These are phyloP conservation scores for Globisporangium nodosum DNA, from an alignment of 352 stramenopile species.

Conservation along the genomic window DNA sequence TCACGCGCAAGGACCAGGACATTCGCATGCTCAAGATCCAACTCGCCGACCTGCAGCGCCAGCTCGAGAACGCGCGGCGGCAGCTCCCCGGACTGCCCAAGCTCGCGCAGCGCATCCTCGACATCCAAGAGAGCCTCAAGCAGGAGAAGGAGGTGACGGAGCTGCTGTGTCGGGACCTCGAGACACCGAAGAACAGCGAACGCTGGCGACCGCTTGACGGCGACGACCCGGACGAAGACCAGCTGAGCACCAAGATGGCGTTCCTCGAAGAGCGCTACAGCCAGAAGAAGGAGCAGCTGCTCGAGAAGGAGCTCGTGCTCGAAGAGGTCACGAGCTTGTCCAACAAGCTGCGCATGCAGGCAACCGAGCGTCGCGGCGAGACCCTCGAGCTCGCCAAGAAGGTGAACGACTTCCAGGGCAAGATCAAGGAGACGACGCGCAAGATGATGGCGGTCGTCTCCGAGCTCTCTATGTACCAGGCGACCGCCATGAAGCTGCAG, in stretches of 20 bases:
- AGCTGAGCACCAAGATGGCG: slow-evolving; percentile 79
- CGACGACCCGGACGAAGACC: slow-evolving; percentile 86
- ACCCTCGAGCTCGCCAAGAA: slow-evolving; percentile 83
- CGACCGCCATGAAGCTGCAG: slow-evolving; percentile 91
- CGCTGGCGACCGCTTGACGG: slow-evolving; percentile 87
- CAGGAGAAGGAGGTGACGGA: slow-evolving; percentile 87
- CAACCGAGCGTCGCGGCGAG: slow-evolving; percentile 62
- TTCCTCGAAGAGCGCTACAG: slow-evolving; percentile 86
- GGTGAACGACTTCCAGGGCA: slow-evolving; percentile 88
- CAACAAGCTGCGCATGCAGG: slow-evolving; percentile 82
- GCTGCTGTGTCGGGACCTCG: slow-evolving; percentile 85
- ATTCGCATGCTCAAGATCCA: slow-evolving; percentile 76
- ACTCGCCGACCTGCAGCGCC: slow-evolving; percentile 56
- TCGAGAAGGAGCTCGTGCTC: slow-evolving; percentile 93
- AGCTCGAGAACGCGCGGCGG: slow-evolving; percentile 66
- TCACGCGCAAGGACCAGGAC: slow-evolving; percentile 81
- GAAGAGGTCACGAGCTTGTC: slow-evolving; percentile 89
- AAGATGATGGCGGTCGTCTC: slow-evolving; percentile 94
- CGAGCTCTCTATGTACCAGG: slow-evolving; percentile 95
- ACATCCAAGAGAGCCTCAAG: slow-evolving; percentile 76
- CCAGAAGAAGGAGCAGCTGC: slow-evolving; percentile 88
- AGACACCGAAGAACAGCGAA: slow-evolving; percentile 86
- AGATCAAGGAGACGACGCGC: slow-evolving; percentile 88
- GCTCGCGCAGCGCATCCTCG: slow-evolving; percentile 74
- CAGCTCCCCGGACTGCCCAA: slow-evolving; percentile 77